Conservation (phyloP, 768 basidiomycete species). For the Kwoniella botswanensis region DNA sequence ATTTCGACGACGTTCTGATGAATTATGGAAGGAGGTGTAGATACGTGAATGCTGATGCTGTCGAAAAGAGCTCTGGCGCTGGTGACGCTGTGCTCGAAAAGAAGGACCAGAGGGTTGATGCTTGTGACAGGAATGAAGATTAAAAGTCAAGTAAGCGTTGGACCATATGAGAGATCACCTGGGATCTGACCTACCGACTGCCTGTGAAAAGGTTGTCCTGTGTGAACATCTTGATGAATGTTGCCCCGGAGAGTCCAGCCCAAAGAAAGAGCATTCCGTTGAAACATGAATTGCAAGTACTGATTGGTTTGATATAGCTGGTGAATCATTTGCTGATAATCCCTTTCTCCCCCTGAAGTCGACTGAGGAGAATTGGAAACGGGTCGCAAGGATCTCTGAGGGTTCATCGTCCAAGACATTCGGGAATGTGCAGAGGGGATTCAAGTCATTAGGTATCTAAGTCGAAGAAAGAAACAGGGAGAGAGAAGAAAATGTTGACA, state of each 20-base stretch:
- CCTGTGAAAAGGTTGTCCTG: neutral
- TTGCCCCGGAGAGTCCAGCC: neutral
- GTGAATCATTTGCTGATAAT: neutral
- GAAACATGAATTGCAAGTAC: neutral
- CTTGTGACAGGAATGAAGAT: no score
- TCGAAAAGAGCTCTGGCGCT: no score
- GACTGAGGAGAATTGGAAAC: neutral
- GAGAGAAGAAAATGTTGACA: neutral
- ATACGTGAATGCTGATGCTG: no score
- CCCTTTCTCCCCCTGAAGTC: neutral
- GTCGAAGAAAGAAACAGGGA: neutral
- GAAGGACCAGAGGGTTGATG: no score
- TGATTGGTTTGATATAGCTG: neutral
- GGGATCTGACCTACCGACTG: neutral
- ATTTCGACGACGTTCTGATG: neutral
- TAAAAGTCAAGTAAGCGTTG: no score
- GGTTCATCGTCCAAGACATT: neutral
- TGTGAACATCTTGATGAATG: neutral
- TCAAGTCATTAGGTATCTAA: neutral
- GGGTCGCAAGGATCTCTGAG: neutral
- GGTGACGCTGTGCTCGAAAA: no score
- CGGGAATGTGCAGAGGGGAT: neutral
- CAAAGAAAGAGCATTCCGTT: neutral
- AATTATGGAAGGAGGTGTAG: no score
- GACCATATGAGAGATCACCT: no score